Base-by-base conservation (phyloP, 345 rosid genomes). In the Erodium maritimum region DNA sequence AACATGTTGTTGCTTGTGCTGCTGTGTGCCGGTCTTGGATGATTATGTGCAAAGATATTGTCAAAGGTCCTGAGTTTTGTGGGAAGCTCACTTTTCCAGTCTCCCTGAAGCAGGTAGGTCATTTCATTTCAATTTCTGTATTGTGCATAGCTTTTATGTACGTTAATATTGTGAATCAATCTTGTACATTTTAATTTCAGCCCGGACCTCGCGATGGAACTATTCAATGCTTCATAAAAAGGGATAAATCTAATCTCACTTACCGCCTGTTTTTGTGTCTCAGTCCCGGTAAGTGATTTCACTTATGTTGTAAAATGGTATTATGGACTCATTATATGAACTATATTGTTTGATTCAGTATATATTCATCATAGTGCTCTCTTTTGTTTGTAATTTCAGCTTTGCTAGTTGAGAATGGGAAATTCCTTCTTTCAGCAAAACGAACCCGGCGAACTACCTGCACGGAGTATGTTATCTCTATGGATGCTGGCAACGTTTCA, bases 1-100 rank as follows among this genome's bases (percentile, higher is more conserved):
- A 67, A 77, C 72, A 91, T 69, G 97, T 91, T 25, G 91, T 16
- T n/a, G n/a, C n/a, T n/a, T n/a, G n/a, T n/a, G n/a, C n/a, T n/a
- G n/a, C n/a, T n/a, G n/a, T n/a, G n/a, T 91, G 97, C 71, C 79
- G 85, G 60, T 78, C 95, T 17, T 91, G 97, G 97, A 84, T 95
- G 69, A 95, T 84, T 60, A 87, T 91, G 95, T 91, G 97, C 59
- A 81, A 77, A 77, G 97, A 88, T 71, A 84, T 91, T 56, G 97
- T 91, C 21, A 71, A 59, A 57, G 80, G 76, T 63, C 96, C 95
- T 0, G 96, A 91, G 69, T 73, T 86, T 52, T 82, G 80, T 5
- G 97, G 96, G 55, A 88, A 84, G 79, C 86, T 91, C 53, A 91
- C 97, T 19, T 91, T 91, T 54, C 95, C 97, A 0, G 86, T 88